These are phyloP conservation scores for Pezicula radicicola DNA, from an alignment of 2,329 filamentous ascomycete genomes.

Conservation along the genomic window DNA sequence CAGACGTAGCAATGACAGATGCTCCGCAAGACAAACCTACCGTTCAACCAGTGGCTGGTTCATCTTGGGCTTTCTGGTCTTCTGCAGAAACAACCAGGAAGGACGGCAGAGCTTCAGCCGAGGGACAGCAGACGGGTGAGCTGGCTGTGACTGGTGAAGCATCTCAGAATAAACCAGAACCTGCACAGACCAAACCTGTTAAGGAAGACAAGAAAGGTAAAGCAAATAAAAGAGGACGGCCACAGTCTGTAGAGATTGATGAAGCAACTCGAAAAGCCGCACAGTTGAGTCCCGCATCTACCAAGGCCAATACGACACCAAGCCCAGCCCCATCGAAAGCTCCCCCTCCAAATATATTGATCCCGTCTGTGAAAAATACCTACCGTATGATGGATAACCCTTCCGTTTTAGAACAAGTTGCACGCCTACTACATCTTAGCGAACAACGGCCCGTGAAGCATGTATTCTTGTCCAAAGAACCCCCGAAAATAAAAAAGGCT, in stretches of 20 bases:
- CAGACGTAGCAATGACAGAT: slow-evolving; percentile 1
- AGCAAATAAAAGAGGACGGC: slow-evolving; percentile 18
- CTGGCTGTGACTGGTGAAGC: slow-evolving; percentile 56
- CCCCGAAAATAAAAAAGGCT: slow-evolving; percentile 75
- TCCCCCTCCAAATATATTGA: slow-evolving; percentile 56
- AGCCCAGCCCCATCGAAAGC: slow-evolving; percentile 24
- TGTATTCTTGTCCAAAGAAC: slow-evolving; percentile 66
- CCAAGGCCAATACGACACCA: slow-evolving; percentile 14
- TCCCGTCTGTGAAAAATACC: slow-evolving; percentile 67
- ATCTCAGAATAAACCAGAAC: slow-evolving; percentile 47
- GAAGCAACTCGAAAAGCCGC: slow-evolving; percentile 10
- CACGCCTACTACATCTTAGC: slow-evolving; percentile 53
- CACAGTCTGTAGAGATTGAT: slow-evolving; percentile 19
- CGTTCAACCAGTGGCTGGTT: slow-evolving; percentile 41
- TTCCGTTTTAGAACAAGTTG: slow-evolving; percentile 66
- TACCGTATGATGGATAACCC: slow-evolving; percentile 66
- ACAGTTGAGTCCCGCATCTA: slow-evolving; percentile 10
- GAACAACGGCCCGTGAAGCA: slow-evolving; percentile 61
- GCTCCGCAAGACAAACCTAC: slow-evolving; percentile 1
- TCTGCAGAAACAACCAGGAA: slow-evolving; percentile 31
- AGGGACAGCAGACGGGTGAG: slow-evolving; percentile 30
- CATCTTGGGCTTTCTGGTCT: slow-evolving; percentile 83
- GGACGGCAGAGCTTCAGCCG: slow-evolving; percentile 6
- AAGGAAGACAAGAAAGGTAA: slow-evolving; percentile 19
- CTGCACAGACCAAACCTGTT: slow-evolving; percentile 15